These are phyloP conservation scores for Penicillium sp. DNA, from an alignment of 2,329 filamentous ascomycete species.

Conservation along the genomic window DNA sequence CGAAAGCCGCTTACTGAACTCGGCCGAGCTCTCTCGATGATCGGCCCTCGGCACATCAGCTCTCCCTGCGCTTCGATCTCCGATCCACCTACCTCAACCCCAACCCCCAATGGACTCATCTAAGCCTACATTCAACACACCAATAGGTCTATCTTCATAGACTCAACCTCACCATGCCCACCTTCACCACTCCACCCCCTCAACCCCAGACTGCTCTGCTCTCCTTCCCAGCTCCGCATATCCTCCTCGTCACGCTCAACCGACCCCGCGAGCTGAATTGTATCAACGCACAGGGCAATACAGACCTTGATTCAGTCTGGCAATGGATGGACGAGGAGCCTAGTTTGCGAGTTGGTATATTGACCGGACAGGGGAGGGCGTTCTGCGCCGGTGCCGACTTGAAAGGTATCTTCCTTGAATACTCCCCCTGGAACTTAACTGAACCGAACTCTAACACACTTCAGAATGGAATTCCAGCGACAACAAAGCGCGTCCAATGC, in stretches of 20 bases:
- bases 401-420: slow-evolving; percentile 30
- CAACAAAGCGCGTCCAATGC: slow-evolving; percentile 18
- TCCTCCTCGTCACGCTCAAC: slow-evolving; percentile 47
- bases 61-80: slow-evolving; percentile 15
- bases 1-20: neutral
- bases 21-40: slow-evolving; percentile 3
- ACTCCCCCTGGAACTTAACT: no score
- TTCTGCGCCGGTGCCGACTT: slow-evolving; percentile 46
- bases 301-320: slow-evolving; percentile 41
- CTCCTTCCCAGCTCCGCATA: slow-evolving; percentile 41
- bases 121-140: neutral
- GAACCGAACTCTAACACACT: neutral
- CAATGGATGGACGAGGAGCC: slow-evolving; percentile 45
- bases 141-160: neutral
- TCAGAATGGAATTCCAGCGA: slow-evolving; percentile 33
- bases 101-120: neutral
- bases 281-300: slow-evolving; percentile 41
- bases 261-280: slow-evolving; percentile 43
- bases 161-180: slow-evolving; percentile 16
- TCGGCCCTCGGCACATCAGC: slow-evolving; percentile 22
- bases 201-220: slow-evolving; percentile 30
- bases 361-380: slow-evolving; percentile 41
- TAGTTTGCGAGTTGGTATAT: slow-evolving; percentile 35
- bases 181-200: slow-evolving; percentile 30
- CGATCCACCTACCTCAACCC: neutral